phyloP scores from a whole-genome alignment of 1,284 basidiomycete genomes.

The Melanopsichium pennsylvanicum region DNA sequence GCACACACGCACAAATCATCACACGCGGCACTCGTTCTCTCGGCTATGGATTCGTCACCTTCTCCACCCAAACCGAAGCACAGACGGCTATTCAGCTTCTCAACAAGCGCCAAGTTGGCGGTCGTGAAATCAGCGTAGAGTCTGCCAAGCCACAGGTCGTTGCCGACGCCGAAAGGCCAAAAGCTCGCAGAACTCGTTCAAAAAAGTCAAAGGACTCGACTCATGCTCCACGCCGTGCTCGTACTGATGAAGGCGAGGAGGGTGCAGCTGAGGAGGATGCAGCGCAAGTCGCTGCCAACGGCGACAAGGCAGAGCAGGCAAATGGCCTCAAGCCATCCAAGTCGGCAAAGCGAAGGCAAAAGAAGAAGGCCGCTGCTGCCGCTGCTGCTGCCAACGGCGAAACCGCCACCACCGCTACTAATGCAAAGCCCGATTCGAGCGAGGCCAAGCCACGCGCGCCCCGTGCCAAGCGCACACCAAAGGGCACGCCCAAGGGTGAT shows the following conservation, averaged over 20 bases:
- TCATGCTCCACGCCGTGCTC: slow-evolving; percentile 46
- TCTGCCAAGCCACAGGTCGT: slow-evolving; percentile 55
- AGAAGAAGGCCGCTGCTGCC: slow-evolving; percentile 46
- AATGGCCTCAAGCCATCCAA: slow-evolving; percentile 42
- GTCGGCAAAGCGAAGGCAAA: slow-evolving; percentile 45
- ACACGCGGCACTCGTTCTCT: slow-evolving; percentile 61
- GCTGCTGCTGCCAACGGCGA: slow-evolving; percentile 30
- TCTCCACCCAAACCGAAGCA: slow-evolving; percentile 53
- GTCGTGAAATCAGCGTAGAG: slow-evolving; percentile 61
- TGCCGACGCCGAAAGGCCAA: slow-evolving; percentile 31
- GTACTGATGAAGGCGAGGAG: slow-evolving; percentile 57
- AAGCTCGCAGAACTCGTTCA: slow-evolving; percentile 15
- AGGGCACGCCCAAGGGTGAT: slow-evolving; percentile 50
- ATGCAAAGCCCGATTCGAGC: slow-evolving; percentile 19
- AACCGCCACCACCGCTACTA: slow-evolving; percentile 9
- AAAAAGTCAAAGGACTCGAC: slow-evolving; percentile 34
- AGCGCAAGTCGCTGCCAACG: slow-evolving; percentile 26
- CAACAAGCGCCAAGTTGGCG: slow-evolving; percentile 60
- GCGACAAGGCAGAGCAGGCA: slow-evolving; percentile 13
- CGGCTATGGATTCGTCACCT: slow-evolving; percentile 63
- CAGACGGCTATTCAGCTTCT: slow-evolving; percentile 53
- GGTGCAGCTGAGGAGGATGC: slow-evolving; percentile 46
- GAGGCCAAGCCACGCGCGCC: slow-evolving; percentile 32
- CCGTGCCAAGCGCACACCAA: slow-evolving; percentile 37
- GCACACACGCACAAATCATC: slow-evolving; percentile 58